Evolutionary conservation across 495 filamentous ascomycete species (phyloP).

Genomic region (Neurospora sp.): DNA sequence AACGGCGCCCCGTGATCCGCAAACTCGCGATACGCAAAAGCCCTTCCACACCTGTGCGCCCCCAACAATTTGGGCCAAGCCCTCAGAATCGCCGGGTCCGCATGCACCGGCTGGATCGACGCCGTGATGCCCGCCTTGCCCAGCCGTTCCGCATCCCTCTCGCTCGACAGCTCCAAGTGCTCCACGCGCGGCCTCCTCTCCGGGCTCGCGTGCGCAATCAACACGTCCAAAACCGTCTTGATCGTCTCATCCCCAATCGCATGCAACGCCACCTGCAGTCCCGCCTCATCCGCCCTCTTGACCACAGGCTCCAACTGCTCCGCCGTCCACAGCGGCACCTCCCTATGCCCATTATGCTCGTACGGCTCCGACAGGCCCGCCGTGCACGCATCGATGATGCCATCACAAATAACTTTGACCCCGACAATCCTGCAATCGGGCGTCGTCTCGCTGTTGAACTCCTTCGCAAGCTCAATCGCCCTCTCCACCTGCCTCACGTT

Average conservation of each 20-base stretch:
- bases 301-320: slow-evolving; percentile 45
- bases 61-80: slow-evolving; percentile 51
- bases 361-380: slow-evolving; percentile 54
- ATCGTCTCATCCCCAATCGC: slow-evolving; percentile 55
- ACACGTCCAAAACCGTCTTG: slow-evolving; percentile 42
- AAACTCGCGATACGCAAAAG: slow-evolving; percentile 55
- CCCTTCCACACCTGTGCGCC: slow-evolving; percentile 37
- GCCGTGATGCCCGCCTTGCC: slow-evolving; percentile 49
- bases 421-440: slow-evolving; percentile 50
- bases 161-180: slow-evolving; percentile 48
- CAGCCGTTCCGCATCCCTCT: slow-evolving; percentile 41
- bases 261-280: slow-evolving; percentile 54
- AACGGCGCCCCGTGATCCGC: slow-evolving; percentile 40
- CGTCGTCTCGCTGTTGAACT: slow-evolving; percentile 35
- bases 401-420: slow-evolving; percentile 62
- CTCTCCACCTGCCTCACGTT: slow-evolving; percentile 45
- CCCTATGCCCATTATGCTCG: slow-evolving; percentile 30
- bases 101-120: slow-evolving; percentile 54
- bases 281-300: slow-evolving; percentile 39
- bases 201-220: slow-evolving; percentile 35
- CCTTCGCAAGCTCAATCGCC: slow-evolving; percentile 42
- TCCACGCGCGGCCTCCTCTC: slow-evolving; percentile 49
- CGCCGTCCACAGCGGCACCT: slow-evolving; percentile 47
- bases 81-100: slow-evolving; percentile 50
- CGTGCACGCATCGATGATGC: slow-evolving; percentile 58